phyloP scores from a whole-genome alignment of 2,329 filamentous ascomycete species.

The Penicillium sp. region DNA sequence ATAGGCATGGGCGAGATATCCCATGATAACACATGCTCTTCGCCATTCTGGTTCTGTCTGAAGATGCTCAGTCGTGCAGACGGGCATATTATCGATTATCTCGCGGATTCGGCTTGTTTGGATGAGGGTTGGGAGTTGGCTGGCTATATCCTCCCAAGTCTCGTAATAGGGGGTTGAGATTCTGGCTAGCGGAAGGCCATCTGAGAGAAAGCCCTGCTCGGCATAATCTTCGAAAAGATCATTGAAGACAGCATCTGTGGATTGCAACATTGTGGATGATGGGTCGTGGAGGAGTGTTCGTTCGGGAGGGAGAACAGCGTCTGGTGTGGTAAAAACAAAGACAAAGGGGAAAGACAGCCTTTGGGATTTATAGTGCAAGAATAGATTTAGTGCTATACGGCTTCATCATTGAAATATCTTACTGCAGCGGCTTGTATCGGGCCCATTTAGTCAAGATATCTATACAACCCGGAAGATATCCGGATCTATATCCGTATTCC shows the following conservation, averaged over 20 bases:
- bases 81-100: constrained; percentile 71
- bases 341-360: neutral
- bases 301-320: neutral
- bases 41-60: constrained; percentile 82
- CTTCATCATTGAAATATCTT: neutral
- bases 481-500: constrained; percentile 22
- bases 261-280: constrained; percentile 25
- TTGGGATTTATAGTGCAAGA: neutral
- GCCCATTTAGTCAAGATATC: constrained; percentile 11
- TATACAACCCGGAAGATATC: constrained; percentile 21
- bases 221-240: constrained; percentile 69
- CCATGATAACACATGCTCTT: constrained; percentile 72
- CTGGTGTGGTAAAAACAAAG: neutral
- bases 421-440: constrained; percentile 18
- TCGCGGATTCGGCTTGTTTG: constrained; percentile 71
- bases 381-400: neutral
- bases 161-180: constrained; percentile 83
- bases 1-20: constrained; percentile 75
- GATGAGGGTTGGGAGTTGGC: constrained; percentile 75
- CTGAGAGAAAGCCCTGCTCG: constrained; percentile 77
- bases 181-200: constrained; percentile 67
- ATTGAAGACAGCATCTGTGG: constrained; percentile 48
- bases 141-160: constrained; percentile 79
- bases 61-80: constrained; percentile 74
- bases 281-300: neutral